phyloP scores from a whole-genome alignment of 148 eudicot genomes.

The Selenicereus undatus region DNA sequence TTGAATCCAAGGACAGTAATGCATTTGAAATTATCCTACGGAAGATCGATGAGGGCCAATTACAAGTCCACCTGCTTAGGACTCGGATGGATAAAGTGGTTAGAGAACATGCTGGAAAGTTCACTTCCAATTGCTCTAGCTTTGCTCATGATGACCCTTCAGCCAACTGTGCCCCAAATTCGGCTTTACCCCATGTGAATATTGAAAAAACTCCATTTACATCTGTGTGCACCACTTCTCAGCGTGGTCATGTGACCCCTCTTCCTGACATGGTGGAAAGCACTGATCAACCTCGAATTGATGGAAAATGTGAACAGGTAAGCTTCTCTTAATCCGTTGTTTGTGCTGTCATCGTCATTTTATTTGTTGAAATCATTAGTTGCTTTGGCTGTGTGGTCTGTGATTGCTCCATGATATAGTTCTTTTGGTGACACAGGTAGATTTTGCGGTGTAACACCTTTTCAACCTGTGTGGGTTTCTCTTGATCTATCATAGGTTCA shows the following conservation, averaged over 20 bases:
- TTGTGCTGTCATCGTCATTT: too few relatives aligned
- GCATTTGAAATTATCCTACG: constrained; percentile 52
- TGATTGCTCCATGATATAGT: too few relatives aligned
- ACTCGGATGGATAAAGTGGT: constrained; percentile 45
- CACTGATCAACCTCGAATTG: constrained; percentile 27
- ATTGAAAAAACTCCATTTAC: constrained; percentile 24
- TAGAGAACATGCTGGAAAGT: constrained; percentile 43
- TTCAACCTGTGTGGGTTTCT: too few relatives aligned
- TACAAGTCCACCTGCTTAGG: constrained; percentile 44
- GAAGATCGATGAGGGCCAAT: constrained; percentile 44
- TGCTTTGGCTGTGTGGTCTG: too few relatives aligned
- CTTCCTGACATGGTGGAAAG: constrained; percentile 35
- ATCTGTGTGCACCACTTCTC: constrained; percentile 35
- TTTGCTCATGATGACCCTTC: constrained; percentile 31
- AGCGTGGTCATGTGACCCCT: constrained; percentile 33
- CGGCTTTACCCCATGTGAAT: constrained; percentile 26
- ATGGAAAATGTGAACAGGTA: constrained; percentile 41
- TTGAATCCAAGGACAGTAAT: constrained; percentile 44
- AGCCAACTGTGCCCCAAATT: constrained; percentile 32
- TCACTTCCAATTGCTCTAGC: constrained; percentile 29
- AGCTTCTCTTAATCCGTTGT: constrained; percentile 13
- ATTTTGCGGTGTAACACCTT: too few relatives aligned
- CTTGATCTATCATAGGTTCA: too few relatives aligned
- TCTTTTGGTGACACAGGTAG: too few relatives aligned
- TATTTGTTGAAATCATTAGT: too few relatives aligned